Evolutionary conservation across 192 early-diverging fungal species (phyloP).

Genomic region (Physocladia obscura): DNA sequence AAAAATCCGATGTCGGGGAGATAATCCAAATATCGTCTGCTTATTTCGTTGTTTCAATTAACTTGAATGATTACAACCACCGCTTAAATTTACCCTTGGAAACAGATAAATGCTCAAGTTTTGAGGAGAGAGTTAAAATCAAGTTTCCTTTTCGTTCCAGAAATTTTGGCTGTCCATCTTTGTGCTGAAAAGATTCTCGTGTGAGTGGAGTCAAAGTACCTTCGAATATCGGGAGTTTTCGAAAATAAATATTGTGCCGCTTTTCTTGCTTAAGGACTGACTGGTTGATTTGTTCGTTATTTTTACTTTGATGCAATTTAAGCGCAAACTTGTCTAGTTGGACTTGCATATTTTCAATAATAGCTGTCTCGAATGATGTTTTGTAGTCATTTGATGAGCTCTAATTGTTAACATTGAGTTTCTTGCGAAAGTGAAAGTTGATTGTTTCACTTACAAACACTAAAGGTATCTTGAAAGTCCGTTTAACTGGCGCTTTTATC

Average conservation of each 20-base stretch:
- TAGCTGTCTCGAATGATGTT: constrained; percentile 1
- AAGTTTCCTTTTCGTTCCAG: background rate
- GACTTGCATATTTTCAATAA: constrained; percentile 24
- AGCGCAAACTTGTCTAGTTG: constrained; percentile 21
- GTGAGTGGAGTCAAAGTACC: background rate
- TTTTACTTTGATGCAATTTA: background rate
- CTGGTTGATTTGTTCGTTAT: too few relatives aligned
- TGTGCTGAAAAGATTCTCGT: constrained; percentile 5
- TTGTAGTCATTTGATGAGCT: background rate
- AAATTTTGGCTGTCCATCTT: background rate
- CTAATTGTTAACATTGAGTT: background rate
- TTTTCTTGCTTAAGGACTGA: background rate
- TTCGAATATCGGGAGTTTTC: background rate
- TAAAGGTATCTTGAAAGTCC: constrained; percentile 6
- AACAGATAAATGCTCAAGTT: background rate
- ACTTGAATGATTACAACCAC: background rate
- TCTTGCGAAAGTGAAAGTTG: background rate
- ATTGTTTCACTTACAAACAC: constrained; percentile 1
- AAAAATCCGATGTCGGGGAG: constrained; percentile 14
- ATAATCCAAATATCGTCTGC: constrained; percentile 44
- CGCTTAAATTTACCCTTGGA: constrained; percentile 2
- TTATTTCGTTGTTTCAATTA: background rate
- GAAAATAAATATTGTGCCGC: background rate
- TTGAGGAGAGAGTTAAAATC: background rate
- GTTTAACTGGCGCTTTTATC: background rate